Percentiles rank a stretch among this genome's conserved stretches.
Conservation (phyloP, 1,284 basidiomycete genomes). For the Rhodotorula sp. region DNA sequence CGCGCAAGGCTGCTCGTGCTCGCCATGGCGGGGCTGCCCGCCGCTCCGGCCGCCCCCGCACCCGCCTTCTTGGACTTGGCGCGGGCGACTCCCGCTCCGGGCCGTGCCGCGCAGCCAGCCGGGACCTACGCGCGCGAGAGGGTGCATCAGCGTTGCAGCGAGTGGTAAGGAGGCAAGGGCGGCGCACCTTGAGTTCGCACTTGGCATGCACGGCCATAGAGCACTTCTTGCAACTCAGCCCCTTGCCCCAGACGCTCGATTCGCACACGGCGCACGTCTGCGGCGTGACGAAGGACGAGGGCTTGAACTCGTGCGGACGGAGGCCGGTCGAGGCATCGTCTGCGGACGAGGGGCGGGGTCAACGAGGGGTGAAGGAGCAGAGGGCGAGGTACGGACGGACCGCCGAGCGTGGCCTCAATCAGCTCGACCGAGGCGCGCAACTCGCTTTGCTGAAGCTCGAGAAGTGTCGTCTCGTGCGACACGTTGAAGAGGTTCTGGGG, state of each 20-base stretch:
- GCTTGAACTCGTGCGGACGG: slow-evolving; percentile 73
- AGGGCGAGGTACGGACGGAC: slow-evolving; percentile 1
- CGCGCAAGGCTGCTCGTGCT: background rate
- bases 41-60: background rate
- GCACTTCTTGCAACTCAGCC: slow-evolving; percentile 77
- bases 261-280: slow-evolving; percentile 76
- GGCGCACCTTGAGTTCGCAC: slow-evolving; percentile 74
- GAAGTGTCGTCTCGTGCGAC: slow-evolving; percentile 63
- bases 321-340: slow-evolving; percentile 62
- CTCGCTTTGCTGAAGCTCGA: slow-evolving; percentile 60
- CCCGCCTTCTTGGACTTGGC: slow-evolving; percentile 15
- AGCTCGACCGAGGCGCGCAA: slow-evolving; percentile 64
- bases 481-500: slow-evolving; percentile 67
- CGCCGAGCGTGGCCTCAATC: slow-evolving; percentile 62
- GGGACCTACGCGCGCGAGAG: slow-evolving; percentile 64
- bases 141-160: slow-evolving; percentile 10
- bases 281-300: slow-evolving; percentile 77
- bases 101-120: slow-evolving; percentile 62
- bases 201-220: slow-evolving; percentile 76
- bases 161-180: slow-evolving; percentile 1
- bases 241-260: slow-evolving; percentile 82
- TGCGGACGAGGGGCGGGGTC: background rate
- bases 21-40: background rate
- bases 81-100: slow-evolving; percentile 22
- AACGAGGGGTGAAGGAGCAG: slow-evolving; percentile 1